phyloP scores from a whole-genome alignment of 768 basidiomycete species.

The Paxillus rubicundulus region DNA sequence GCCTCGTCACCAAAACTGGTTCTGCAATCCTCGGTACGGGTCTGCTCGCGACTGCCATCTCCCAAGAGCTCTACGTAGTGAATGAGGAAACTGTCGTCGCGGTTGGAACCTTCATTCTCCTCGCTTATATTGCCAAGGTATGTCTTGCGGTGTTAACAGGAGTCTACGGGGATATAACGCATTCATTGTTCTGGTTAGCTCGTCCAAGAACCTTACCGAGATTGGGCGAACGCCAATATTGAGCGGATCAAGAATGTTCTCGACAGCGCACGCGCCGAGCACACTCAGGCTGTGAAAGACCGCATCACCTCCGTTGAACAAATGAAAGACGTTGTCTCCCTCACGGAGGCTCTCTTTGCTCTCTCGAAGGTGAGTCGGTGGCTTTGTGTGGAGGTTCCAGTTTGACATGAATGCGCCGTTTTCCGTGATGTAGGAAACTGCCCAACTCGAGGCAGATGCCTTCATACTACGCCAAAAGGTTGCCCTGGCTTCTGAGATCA shows the following conservation, averaged over 20 bases:
- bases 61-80: slow-evolving; percentile 94
- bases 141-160: slow-evolving; percentile 16
- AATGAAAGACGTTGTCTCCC: slow-evolving; percentile 92
- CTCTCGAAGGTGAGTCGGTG: slow-evolving; percentile 72
- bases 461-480: slow-evolving; percentile 91
- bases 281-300: slow-evolving; percentile 90
- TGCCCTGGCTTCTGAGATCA: slow-evolving; percentile 83
- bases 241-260: slow-evolving; percentile 80
- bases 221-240: slow-evolving; percentile 91
- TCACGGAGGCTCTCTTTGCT: slow-evolving; percentile 88
- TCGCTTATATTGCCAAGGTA: slow-evolving; percentile 80
- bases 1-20: slow-evolving; percentile 93
- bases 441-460: slow-evolving; percentile 81
- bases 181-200: slow-evolving; percentile 42
- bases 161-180: slow-evolving; percentile 3
- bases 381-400: background rate
- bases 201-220: slow-evolving; percentile 81
- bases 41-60: slow-evolving; percentile 87
- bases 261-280: slow-evolving; percentile 77
- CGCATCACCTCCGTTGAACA: slow-evolving; percentile 89
- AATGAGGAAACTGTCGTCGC: slow-evolving; percentile 95
- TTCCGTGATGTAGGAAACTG: slow-evolving; percentile 68
- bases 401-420: background rate
- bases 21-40: slow-evolving; percentile 89
- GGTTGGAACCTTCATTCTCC: slow-evolving; percentile 78